Base-by-base conservation (phyloP, 768 basidiomycete species). In the Naganishia randhawae region DNA sequence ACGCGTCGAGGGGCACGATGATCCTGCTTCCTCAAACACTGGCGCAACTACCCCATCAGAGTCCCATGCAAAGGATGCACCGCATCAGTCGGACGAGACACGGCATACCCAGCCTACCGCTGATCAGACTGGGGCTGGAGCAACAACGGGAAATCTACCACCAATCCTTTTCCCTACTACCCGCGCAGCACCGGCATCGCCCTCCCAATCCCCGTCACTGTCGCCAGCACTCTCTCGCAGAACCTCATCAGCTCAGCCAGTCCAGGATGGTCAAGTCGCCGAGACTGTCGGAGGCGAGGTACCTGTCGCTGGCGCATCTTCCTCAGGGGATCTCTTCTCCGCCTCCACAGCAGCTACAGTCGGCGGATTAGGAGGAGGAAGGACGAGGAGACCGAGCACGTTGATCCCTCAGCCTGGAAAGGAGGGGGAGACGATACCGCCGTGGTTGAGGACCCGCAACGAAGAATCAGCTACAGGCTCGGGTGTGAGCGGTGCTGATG, bases 401-500 rank as follows among this genome's bases (percentile, higher is more conserved):
- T 52, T 69, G 63, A 69, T 69, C 31, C 69, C 69, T 17, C 35
- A 25, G 17, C 69, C 69, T 4, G 69, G 69, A 17, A 31, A 39
- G 35, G 69, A 69, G 48, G 25, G 33, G 4, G 69, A 69, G 41
- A 69, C 69, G 16, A 61, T 69, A 27, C 69, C 69, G 10, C 68
- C 68, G 17, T 33, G 45, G 19, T 52, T 48, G 5, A 32, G 50
- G 14, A 37, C 31, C 22, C n/a, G 33, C 16, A 6, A 22, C 5
- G 54, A 29, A n/a, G n/a, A n/a, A n/a, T n/a, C 19, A 25, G 51
- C 22, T 11, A 27, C 8, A 27, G 29, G 29, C 22, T 27, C 13
- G 22, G 51, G 22, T 11, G 8, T 27, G 27, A 33, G 5, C 9
- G n/a, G 2, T 31, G 22, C 22, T 17, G 10, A 11, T 27, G 33